Evolutionary conservation across 2,329 filamentous ascomycete species (phyloP).

Genomic region (Pestalotiopsis sp.): DNA sequence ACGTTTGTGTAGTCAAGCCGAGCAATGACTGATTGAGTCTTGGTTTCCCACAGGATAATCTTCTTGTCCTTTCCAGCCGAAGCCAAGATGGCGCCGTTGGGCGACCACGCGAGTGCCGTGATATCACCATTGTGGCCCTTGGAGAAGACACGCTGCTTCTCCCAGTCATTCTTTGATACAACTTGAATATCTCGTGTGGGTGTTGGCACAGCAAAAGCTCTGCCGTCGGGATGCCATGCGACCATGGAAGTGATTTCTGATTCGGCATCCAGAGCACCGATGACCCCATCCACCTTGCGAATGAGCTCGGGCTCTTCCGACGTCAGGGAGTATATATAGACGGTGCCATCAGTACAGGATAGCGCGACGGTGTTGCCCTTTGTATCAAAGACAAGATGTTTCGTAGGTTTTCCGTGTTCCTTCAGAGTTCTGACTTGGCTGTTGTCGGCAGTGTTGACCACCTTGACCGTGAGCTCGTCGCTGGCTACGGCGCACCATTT

Average conservation of each 20-base stretch:
- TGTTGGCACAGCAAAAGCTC: slow-evolving; percentile 85
- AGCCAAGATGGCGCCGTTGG: slow-evolving; percentile 86
- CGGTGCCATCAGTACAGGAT: slow-evolving; percentile 83
- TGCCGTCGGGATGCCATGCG: slow-evolving; percentile 92
- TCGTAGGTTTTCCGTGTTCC: slow-evolving; percentile 85
- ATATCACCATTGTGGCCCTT: slow-evolving; percentile 83
- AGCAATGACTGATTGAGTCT: slow-evolving; percentile 79
- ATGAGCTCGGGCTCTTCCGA: slow-evolving; percentile 80
- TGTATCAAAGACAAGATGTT: slow-evolving; percentile 87
- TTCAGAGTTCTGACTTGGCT: slow-evolving; percentile 75
- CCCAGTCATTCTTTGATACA: slow-evolving; percentile 88
- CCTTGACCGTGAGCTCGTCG: slow-evolving; percentile 89
- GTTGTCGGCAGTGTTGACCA: slow-evolving; percentile 83
- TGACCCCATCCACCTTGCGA: slow-evolving; percentile 82
- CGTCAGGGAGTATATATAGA: slow-evolving; percentile 87
- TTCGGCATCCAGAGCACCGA: slow-evolving; percentile 76
- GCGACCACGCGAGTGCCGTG: slow-evolving; percentile 88
- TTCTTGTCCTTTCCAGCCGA: slow-evolving; percentile 70
- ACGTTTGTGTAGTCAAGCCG: slow-evolving; percentile 82
- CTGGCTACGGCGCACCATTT: slow-evolving; percentile 95
- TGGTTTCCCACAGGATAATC: slow-evolving; percentile 85
- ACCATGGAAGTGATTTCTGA: slow-evolving; percentile 74
- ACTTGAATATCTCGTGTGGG: slow-evolving; percentile 82
- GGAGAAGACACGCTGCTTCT: slow-evolving; percentile 78
- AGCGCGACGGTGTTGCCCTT: slow-evolving; percentile 75